phyloP scores from a whole-genome alignment of 2,329 filamentous ascomycete genomes.

The Pseudogymnoascus sp. region DNA sequence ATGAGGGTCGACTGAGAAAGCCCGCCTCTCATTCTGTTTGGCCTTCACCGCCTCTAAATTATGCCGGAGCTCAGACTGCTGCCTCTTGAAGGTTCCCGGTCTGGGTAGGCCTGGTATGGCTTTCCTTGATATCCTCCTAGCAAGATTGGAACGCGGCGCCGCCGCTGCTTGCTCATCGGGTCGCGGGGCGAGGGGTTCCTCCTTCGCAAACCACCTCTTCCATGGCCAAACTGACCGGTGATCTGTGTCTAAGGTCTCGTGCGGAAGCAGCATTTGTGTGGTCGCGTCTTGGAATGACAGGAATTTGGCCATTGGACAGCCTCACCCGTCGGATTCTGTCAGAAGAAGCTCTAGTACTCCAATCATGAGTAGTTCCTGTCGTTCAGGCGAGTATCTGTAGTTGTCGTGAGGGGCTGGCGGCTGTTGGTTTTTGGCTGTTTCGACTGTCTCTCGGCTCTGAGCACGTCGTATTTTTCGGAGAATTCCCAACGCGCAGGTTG shows the following conservation, averaged over 20 bases:
- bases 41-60: slow-evolving; percentile 62
- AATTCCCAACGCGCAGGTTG: not conserved
- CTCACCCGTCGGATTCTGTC: slow-evolving; percentile 10
- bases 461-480: not conserved
- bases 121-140: slow-evolving; percentile 38
- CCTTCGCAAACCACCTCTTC: slow-evolving; percentile 29
- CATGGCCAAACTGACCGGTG: slow-evolving; percentile 28
- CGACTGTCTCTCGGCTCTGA: not conserved
- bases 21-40: slow-evolving; percentile 61
- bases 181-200: slow-evolving; percentile 21
- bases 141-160: slow-evolving; percentile 22
- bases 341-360: slow-evolving; percentile 1
- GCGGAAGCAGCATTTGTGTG: slow-evolving; percentile 26
- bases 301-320: slow-evolving; percentile 8
- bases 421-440: slow-evolving; percentile 9
- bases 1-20: slow-evolving; percentile 58
- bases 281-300: slow-evolving; percentile 19
- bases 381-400: not conserved
- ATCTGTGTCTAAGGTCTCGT: slow-evolving; percentile 26
- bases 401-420: not conserved
- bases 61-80: slow-evolving; percentile 72
- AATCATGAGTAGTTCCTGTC: not conserved
- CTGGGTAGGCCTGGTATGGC: slow-evolving; percentile 76
- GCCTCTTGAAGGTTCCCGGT: slow-evolving; percentile 72
- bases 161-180: slow-evolving; percentile 17